Evolutionary conservation across 2,329 filamentous ascomycete species (phyloP).

Genomic region (Cadophora malorum): DNA sequence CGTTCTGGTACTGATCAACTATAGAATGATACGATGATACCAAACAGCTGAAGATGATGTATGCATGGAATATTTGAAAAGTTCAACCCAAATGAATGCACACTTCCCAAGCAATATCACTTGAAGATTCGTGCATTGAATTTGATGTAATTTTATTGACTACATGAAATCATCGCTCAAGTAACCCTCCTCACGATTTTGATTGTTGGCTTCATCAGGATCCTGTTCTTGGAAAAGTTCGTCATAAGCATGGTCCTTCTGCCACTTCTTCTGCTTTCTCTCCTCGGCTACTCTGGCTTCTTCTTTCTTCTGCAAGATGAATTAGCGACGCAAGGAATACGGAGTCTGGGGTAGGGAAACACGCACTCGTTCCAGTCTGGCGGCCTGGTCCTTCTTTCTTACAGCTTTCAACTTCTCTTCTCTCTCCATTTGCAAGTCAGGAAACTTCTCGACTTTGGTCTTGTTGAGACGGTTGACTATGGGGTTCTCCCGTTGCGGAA

Average conservation of each 20-base stretch:
- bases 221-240: conserved; percentile 87
- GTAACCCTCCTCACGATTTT: conserved; percentile 78
- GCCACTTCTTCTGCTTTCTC: conserved; percentile 87
- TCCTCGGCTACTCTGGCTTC: conserved; percentile 77
- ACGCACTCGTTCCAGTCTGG: conserved; percentile 65
- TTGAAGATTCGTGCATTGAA: background rate
- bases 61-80: background rate
- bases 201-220: conserved; percentile 80
- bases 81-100: background rate
- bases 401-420: conserved; percentile 77
- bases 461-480: conserved; percentile 99
- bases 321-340: conserved; percentile 14
- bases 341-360: conserved; percentile 11
- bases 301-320: conserved; percentile 69
- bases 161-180: conserved; percentile 97
- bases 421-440: conserved; percentile 82
- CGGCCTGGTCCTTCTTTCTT: conserved; percentile 72
- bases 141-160: conserved; percentile 34
- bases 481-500: conserved; percentile 81
- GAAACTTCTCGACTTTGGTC: conserved; percentile 87
- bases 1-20: background rate
- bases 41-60: background rate
- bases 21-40: background rate
- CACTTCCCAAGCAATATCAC: background rate
- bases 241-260: conserved; percentile 98